phyloP scores from a whole-genome alignment of 2,329 filamentous ascomycete genomes.

The Huntiella decipiens region DNA sequence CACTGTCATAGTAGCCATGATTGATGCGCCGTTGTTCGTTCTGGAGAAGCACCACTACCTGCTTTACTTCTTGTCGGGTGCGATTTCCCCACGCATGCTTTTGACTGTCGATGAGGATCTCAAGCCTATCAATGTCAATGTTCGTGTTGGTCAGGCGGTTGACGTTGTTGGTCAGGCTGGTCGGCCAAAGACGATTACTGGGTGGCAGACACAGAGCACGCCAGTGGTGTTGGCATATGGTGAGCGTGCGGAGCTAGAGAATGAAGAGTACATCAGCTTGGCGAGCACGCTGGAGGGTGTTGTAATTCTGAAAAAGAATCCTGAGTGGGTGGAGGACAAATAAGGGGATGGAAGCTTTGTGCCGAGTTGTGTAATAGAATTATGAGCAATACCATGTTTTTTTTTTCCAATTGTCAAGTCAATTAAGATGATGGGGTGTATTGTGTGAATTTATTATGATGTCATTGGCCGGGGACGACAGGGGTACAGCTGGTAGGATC shows the following conservation, averaged over 20 bases:
- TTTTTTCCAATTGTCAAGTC: not conserved
- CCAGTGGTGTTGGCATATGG: slow-evolving; percentile 87
- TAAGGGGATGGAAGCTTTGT: not conserved
- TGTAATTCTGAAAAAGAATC: slow-evolving; percentile 70
- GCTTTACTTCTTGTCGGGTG: slow-evolving; percentile 89
- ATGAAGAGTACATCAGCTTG: slow-evolving; percentile 89
- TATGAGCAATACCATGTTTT: slow-evolving; percentile 10
- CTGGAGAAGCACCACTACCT: slow-evolving; percentile 62
- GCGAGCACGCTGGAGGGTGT: slow-evolving; percentile 84
- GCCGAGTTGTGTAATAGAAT: not conserved
- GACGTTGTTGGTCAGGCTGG: slow-evolving; percentile 96
- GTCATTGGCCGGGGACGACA: no score
- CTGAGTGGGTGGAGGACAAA: slow-evolving; percentile 10
- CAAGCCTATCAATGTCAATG: slow-evolving; percentile 84
- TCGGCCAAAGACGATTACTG: slow-evolving; percentile 94
- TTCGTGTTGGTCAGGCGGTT: slow-evolving; percentile 91
- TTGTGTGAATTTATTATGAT: no score
- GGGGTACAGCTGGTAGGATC: no score
- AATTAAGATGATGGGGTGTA: no score
- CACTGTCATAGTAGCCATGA: slow-evolving; percentile 78
- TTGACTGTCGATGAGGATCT: slow-evolving; percentile 90
- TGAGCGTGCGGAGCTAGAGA: slow-evolving; percentile 88
- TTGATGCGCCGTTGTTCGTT: slow-evolving; percentile 79
- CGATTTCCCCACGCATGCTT: slow-evolving; percentile 92
- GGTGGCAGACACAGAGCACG: slow-evolving; percentile 99